phyloP scores from a whole-genome alignment of 148 eudicot species.

The Amaranthus cruentus region DNA sequence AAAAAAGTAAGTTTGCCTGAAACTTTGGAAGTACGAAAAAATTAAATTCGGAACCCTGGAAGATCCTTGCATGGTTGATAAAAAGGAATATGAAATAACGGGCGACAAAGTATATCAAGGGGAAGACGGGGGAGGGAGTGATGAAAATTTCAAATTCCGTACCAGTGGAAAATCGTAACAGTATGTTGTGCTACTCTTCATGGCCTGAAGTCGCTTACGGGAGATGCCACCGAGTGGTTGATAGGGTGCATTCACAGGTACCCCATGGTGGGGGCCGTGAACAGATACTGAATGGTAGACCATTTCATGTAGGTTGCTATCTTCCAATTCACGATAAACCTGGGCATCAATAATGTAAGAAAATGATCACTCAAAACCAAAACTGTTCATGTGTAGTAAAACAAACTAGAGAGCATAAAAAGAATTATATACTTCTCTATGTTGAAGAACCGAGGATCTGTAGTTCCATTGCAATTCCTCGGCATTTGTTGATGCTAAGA shows the following conservation, averaged over 20 bases:
- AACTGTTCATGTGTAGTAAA: neutral
- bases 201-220: slow-evolving; percentile 78
- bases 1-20: neutral
- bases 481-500: too few species aligned
- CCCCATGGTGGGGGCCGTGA: slow-evolving; percentile 56
- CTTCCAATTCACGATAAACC: slow-evolving; percentile 88
- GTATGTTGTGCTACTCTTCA: slow-evolving; percentile 92
- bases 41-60: too few species aligned
- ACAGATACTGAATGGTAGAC: slow-evolving; percentile 61
- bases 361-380: slow-evolving; percentile 12
- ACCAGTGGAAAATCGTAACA: slow-evolving; percentile 99
- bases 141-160: slow-evolving; percentile 1
- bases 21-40: neutral
- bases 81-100: neutral
- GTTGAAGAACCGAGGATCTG: too few species aligned
- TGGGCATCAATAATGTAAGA: slow-evolving; percentile 25
- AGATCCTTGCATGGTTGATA: neutral
- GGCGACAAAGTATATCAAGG: neutral
- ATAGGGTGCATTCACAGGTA: slow-evolving; percentile 65
- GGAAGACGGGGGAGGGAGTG: neutral
- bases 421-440: too few species aligned
- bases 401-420: too few species aligned
- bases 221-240: slow-evolving; percentile 69
- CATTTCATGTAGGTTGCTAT: slow-evolving; percentile 42
- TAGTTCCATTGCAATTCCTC: too few species aligned